These are phyloP conservation scores for Neurospora terricola DNA, from an alignment of 495 filamentous ascomycete species.

Conservation along the genomic window DNA sequence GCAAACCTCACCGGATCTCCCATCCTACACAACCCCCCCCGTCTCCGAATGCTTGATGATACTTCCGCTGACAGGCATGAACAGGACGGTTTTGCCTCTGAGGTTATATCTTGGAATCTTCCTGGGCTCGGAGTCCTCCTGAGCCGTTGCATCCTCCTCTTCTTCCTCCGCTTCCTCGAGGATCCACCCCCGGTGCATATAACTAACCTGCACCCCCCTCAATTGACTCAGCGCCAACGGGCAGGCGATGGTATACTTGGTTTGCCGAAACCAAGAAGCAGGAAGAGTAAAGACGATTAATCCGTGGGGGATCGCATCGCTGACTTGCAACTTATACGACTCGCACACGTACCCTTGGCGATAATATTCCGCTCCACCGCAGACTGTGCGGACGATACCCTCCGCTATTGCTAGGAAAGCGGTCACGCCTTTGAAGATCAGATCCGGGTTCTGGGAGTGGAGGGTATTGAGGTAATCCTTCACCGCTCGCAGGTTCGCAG, in stretches of 20 bases:
- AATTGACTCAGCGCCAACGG: not conserved
- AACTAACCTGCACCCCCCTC: not conserved
- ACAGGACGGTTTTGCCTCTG: not conserved
- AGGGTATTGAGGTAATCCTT: not conserved
- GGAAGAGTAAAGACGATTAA: not conserved
- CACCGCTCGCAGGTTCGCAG: not conserved
- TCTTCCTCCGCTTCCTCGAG: not conserved
- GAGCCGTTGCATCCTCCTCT: not conserved
- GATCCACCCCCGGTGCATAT: not conserved
- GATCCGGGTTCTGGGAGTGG: not conserved
- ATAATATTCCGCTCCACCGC: not conserved
- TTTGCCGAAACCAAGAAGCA: not conserved
- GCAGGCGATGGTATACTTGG: not conserved
- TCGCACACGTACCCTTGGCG: not conserved
- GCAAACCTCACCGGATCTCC: not conserved
- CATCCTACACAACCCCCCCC: not conserved
- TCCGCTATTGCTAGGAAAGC: not conserved
- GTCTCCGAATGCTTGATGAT: not conserved
- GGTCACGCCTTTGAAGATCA: not conserved
- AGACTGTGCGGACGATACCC: not conserved
- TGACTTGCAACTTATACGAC: not conserved
- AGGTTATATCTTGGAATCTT: not conserved
- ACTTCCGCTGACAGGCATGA: not conserved
- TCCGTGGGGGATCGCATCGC: not conserved
- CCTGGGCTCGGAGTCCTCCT: not conserved